Evolutionary conservation across 768 basidiomycete genomes (phyloP).

Genomic region (Mycena olivaceomarginata): DNA sequence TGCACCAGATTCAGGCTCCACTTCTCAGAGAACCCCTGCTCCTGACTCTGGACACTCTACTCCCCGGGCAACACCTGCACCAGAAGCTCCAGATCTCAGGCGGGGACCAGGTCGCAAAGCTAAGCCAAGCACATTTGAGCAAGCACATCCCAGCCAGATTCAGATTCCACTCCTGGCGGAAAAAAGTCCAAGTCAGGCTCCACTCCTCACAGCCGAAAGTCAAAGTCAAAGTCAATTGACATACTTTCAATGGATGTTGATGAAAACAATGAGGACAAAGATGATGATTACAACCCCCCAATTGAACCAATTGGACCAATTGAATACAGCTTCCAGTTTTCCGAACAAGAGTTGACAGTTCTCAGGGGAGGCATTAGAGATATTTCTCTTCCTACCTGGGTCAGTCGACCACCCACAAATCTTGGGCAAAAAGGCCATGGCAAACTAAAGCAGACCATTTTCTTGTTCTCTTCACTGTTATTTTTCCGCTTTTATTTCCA

Average conservation of each 20-base stretch:
- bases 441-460: constrained; percentile 48
- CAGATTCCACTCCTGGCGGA: too few relatives aligned
- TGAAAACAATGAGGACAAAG: neutral
- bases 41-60: neutral
- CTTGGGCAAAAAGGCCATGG: constrained; percentile 46
- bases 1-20: neutral
- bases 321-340: constrained; percentile 3
- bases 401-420: constrained; percentile 42
- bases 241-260: neutral
- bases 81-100: neutral
- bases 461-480: constrained; percentile 38
- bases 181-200: too few relatives aligned
- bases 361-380: constrained; percentile 14
- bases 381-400: constrained; percentile 38
- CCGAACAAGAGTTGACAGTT: neutral
- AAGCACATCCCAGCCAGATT: too few relatives aligned
- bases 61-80: neutral
- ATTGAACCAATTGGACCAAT: neutral
- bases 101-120: too few relatives aligned
- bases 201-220: neutral
- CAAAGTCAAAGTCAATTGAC: neutral
- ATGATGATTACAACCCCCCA: neutral
- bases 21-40: neutral
- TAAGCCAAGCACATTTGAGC: too few relatives aligned
- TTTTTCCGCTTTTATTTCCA: constrained; percentile 43